These are phyloP conservation scores for Platanthera zijinensis DNA, from an alignment of 106 monocot species.

Conservation along the genomic window DNA sequence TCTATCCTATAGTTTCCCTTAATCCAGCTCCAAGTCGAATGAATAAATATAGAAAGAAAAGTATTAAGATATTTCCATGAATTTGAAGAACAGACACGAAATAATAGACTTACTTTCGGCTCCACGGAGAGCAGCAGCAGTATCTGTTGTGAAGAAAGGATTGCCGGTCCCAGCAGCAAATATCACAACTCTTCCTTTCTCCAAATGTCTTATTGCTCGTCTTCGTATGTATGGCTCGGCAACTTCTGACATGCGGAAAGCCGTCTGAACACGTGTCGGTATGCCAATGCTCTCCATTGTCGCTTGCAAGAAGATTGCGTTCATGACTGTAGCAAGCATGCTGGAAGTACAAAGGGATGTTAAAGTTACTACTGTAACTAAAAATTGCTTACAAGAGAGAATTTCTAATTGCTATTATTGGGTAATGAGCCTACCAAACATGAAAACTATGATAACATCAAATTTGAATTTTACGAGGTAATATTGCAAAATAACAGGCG, in stretches of 20 bases:
- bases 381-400: slow-evolving; percentile 2
- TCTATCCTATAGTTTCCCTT: background rate
- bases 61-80: background rate
- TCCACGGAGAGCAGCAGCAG: slow-evolving; percentile 94
- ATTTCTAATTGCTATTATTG: background rate
- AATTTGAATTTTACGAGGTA: slow-evolving; percentile 1
- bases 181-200: slow-evolving; percentile 97
- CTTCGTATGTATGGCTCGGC: slow-evolving; percentile 96
- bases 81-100: background rate
- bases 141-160: slow-evolving; percentile 98
- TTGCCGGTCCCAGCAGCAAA: slow-evolving; percentile 99
- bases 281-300: slow-evolving; percentile 99
- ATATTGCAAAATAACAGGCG: background rate
- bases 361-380: background rate
- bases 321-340: slow-evolving; percentile 99
- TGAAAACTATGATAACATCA: slow-evolving; percentile 1
- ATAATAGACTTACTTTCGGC: slow-evolving; percentile 80
- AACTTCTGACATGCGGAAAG: slow-evolving; percentile 97
- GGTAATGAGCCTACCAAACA: background rate
- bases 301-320: slow-evolving; percentile 97
- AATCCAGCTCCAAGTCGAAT: background rate
- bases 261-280: slow-evolving; percentile 95
- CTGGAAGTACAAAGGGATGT: slow-evolving; percentile 18
- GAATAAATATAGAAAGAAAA: background rate
- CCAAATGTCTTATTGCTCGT: slow-evolving; percentile 87